These are phyloP conservation scores for Termitomyces sp. DNA, from an alignment of 1,284 basidiomycete species.

Conservation along the genomic window DNA sequence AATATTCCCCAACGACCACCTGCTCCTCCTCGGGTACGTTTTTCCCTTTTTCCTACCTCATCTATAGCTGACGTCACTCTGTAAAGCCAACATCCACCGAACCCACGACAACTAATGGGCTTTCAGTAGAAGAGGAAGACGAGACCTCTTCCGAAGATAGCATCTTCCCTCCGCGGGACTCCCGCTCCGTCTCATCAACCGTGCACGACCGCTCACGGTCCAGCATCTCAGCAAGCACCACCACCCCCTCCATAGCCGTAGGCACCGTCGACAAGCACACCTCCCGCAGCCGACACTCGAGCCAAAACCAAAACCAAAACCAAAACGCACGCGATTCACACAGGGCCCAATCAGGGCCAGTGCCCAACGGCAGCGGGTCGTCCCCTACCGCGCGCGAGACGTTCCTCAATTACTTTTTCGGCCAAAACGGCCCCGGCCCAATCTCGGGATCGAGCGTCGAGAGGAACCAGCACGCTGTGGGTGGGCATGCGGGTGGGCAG, in stretches of 20 bases:
- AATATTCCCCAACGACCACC: slow-evolving; percentile 39
- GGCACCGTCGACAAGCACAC: slow-evolving; percentile 32
- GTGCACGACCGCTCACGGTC: slow-evolving; percentile 65
- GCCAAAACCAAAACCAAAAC: slow-evolving; percentile 13
- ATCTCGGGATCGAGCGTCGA: slow-evolving; percentile 48
- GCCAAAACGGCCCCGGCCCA: slow-evolving; percentile 71
- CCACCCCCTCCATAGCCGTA: slow-evolving; percentile 20
- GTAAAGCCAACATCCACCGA: slow-evolving; percentile 53
- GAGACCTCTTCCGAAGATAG: slow-evolving; percentile 57
- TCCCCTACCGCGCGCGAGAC: slow-evolving; percentile 72
- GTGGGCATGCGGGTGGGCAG: slow-evolving; percentile 11
- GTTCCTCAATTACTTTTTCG: slow-evolving; percentile 95
- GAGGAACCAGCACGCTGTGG: slow-evolving; percentile 15
- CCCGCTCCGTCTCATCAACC: slow-evolving; percentile 77
- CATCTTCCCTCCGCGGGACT: slow-evolving; percentile 46
- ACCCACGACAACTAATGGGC: slow-evolving; percentile 44
- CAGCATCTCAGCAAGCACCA: slow-evolving; percentile 27
- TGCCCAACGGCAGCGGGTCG: slow-evolving; percentile 28
- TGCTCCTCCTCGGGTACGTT: slow-evolving; percentile 50
- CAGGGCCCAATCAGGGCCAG: slow-evolving; percentile 26
- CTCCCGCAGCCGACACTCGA: slow-evolving; percentile 27
- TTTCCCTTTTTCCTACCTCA: slow-evolving; percentile 5
- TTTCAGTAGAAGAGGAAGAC: slow-evolving; percentile 53
- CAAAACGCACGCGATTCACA: slow-evolving; percentile 20
- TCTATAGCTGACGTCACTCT: slow-evolving; percentile 3